These are phyloP conservation scores for Pichia sp. DNA, from an alignment of 1,139 yeast species.

Conservation along the genomic window DNA sequence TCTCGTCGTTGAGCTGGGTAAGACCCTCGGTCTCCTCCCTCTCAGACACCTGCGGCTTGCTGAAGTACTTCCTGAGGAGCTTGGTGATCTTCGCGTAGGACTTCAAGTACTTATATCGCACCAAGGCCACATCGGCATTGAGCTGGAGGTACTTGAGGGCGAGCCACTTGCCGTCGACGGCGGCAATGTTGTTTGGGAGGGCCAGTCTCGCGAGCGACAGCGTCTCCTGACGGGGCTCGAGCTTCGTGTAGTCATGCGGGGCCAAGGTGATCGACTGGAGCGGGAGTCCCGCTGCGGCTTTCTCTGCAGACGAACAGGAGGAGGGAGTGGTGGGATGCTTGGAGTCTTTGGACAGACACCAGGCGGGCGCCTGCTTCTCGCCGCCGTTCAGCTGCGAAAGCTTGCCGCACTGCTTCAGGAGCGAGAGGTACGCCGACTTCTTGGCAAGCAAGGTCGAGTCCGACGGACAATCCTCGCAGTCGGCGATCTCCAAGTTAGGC, in stretches of 20 bases:
- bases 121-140: constrained; percentile 25
- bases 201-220: constrained; percentile 3
- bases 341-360: constrained; percentile 16
- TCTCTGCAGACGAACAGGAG: too few species aligned
- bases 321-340: not conserved
- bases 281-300: constrained; percentile 9
- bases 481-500: constrained; percentile 31
- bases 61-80: constrained; percentile 29
- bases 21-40: constrained; percentile 32
- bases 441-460: constrained; percentile 19
- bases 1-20: constrained; percentile 24
- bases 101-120: constrained; percentile 30
- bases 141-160: constrained; percentile 27
- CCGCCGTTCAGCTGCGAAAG: constrained; percentile 6
- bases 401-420: constrained; percentile 17
- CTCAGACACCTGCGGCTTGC: constrained; percentile 28
- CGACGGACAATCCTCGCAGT: constrained; percentile 28
- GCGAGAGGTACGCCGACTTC: constrained; percentile 20
- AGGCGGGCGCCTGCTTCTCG: constrained; percentile 9
- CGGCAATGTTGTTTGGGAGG: constrained; percentile 12
- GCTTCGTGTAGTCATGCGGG: constrained; percentile 11
- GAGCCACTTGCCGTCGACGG: constrained; percentile 16
- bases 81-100: constrained; percentile 27
- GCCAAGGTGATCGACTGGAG: constrained; percentile 16
- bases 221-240: constrained; percentile 1